Evolutionary conservation across 768 basidiomycete species (phyloP), one percentile per base, ranked within the genome.

Genomic region (Lactifluus volemus): DNA sequence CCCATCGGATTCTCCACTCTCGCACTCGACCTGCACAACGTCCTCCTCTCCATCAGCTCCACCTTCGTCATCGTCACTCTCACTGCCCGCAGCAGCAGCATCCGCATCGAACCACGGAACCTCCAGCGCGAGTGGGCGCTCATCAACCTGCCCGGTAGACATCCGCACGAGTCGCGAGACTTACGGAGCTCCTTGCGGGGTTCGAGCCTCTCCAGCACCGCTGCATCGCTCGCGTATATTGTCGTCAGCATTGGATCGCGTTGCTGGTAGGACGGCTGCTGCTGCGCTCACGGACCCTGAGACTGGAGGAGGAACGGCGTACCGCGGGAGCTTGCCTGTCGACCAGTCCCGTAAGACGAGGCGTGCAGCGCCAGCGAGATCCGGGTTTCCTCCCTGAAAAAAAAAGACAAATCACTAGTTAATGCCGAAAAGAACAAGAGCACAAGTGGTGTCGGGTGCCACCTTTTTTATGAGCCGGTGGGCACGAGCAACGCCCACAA

Each of bases 331-430:
- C 64, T 81, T 85, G 55, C 87, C 86, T 7, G 77, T 79, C 61
- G 78, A 83, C 93, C 93, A 97, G 74, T 96, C 92, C 10, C 88
- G 84, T 48, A 97, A 78, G 41, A 97, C 78, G 60, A 87, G 78
- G 21, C 88, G 85, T 14, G 89, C 86, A 4, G 93, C 90, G 45
- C 82, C 83, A 3, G 81, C 78, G 53, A 88, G 72, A 70, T 96
- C 92, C 11, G 84, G 73, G 29, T 80, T 78, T 49, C 90, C 92
- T 70, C 79, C 82, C 89, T 93, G 68, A 59, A 52, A 58, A 55
- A 57, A 50, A 63, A n/a, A n/a, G n/a, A 45, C 63, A 58, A 50
- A 48, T 39, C 25, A 38, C 32, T 41, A 15, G 58, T 21, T 61
- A 34, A 65, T 34, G 19, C 44, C 15, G 50, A n/a, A 14, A 12